phyloP scores from a whole-genome alignment of 148 eudicot genomes.

The Rhododendron griersonianum region DNA sequence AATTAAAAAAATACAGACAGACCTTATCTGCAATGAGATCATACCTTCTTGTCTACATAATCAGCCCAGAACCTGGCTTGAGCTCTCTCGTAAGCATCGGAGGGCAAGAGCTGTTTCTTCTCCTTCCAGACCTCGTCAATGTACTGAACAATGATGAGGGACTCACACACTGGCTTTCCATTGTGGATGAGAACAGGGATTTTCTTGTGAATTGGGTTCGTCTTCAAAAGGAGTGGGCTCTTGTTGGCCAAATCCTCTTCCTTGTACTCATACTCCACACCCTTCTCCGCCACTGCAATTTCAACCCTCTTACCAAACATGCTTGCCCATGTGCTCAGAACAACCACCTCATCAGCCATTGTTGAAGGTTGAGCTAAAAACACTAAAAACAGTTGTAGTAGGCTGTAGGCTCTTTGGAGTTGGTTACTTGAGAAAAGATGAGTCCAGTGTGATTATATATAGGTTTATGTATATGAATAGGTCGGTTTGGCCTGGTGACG shows the following conservation, averaged over 20 bases:
- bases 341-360: conserved; percentile 16
- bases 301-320: conserved; percentile 22
- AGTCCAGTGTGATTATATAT: not conserved
- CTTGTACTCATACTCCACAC: conserved; percentile 10
- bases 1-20: not conserved
- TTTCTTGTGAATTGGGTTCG: conserved; percentile 37
- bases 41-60: conserved; percentile 47
- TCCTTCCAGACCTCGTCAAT: conserved; percentile 57
- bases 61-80: conserved; percentile 62
- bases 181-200: conserved; percentile 56
- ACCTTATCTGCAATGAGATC: not conserved
- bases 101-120: conserved; percentile 30
- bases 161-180: conserved; percentile 53
- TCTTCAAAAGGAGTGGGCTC: conserved; percentile 23
- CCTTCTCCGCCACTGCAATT: conserved; percentile 20
- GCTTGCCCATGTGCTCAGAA: conserved; percentile 13
- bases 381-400: not conserved
- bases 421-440: not conserved
- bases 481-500: not conserved
- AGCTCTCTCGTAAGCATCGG: conserved; percentile 41
- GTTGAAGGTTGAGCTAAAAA: not conserved
- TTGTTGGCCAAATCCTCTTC: conserved; percentile 23
- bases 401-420: not conserved
- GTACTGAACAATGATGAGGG: conserved; percentile 37
- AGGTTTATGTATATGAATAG: not conserved